Conservation (phyloP, 2,329 filamentous ascomycete genomes). For the Cercospora sp. region DNA sequence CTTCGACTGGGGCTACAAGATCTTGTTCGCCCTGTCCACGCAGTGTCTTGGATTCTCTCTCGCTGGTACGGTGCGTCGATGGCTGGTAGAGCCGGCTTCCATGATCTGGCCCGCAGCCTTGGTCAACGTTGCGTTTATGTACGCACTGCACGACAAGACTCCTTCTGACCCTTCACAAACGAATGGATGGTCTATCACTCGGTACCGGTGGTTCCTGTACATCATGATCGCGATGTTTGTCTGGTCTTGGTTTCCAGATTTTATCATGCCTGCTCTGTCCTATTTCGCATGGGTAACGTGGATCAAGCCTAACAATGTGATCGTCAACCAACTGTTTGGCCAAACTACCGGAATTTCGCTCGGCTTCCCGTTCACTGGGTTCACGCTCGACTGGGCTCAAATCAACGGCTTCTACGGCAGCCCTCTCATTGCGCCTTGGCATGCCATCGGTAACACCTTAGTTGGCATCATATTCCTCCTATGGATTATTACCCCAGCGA, state of each 20-base stretch:
- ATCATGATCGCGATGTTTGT: constrained; percentile 69
- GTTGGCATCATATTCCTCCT: constrained; percentile 29
- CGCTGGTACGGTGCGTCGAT: constrained; percentile 75
- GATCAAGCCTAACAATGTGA: constrained; percentile 78
- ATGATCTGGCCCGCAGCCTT: constrained; percentile 94
- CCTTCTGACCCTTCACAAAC: constrained; percentile 48
- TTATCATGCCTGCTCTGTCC: constrained; percentile 79
- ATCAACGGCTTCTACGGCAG: constrained; percentile 78
- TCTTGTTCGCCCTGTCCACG: constrained; percentile 82
- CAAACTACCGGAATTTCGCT: constrained; percentile 31
- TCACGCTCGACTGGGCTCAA: constrained; percentile 90
- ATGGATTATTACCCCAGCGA: constrained; percentile 29
- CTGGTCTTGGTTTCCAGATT: constrained; percentile 79
- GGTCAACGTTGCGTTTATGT: constrained; percentile 64
- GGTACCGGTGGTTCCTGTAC: constrained; percentile 80
- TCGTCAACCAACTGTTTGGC: constrained; percentile 51
- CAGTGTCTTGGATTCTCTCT: constrained; percentile 86
- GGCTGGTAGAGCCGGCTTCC: constrained; percentile 77
- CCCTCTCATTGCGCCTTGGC: constrained; percentile 46
- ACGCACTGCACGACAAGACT: constrained; percentile 62
- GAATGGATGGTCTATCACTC: constrained; percentile 77
- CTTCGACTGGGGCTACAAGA: constrained; percentile 72
- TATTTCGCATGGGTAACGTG: constrained; percentile 89
- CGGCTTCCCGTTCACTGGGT: constrained; percentile 55
- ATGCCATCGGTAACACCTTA: constrained; percentile 37